A percentile compares a stretch with the other conserved stretches of the same genome.
Conservation (phyloP, 441 rosid species). For the Corymbia calophylla region DNA sequence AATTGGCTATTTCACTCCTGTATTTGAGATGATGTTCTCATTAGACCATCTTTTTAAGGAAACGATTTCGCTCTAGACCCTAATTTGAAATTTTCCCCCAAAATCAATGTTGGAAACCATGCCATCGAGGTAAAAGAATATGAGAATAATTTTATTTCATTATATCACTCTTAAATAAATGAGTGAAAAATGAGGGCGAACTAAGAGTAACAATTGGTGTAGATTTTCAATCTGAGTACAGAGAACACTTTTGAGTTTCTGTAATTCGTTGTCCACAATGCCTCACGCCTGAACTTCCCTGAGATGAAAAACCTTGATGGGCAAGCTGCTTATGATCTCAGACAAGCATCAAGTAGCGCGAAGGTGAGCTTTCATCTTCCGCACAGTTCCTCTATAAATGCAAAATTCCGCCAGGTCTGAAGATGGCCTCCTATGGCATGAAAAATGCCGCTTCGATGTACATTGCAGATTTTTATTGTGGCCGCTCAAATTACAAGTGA, state of each 20-base stretch:
- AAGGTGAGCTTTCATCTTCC: neutral
- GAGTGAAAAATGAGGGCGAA: neutral
- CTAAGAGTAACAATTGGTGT: neutral
- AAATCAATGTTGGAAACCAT: neutral
- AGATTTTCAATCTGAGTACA: neutral
- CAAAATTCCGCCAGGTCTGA: neutral
- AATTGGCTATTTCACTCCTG: neutral
- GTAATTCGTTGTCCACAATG: neutral
- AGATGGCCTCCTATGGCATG: neutral
- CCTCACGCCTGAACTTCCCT: neutral
- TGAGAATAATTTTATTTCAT: neutral
- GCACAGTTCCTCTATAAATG: neutral
- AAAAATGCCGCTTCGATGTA: neutral
- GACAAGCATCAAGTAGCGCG: neutral
- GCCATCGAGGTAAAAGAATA: neutral
- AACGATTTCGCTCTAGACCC: accelerated
- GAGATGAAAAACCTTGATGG: neutral
- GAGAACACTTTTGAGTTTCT: neutral
- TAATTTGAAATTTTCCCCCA: neutral
- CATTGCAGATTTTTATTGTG: neutral
- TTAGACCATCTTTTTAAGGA: neutral
- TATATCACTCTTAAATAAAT: neutral
- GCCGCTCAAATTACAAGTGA: neutral
- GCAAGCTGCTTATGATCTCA: neutral
- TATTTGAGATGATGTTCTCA: neutral